Base-by-base conservation (phyloP, 768 basidiomycete species). In the Kwoniella dendrophila region DNA sequence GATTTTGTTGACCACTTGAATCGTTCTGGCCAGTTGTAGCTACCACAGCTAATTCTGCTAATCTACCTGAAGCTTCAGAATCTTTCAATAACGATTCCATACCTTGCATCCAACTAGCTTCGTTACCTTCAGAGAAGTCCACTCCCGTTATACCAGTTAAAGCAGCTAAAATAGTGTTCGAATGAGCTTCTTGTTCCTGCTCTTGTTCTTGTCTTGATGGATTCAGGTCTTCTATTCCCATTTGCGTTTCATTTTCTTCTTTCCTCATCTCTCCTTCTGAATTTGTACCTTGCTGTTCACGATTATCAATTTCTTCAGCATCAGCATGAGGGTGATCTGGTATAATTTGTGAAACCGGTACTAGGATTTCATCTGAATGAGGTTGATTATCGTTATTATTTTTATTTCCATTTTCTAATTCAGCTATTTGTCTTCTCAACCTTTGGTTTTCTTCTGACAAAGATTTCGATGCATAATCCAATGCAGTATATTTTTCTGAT, bases 1-100 rank as follows among this genome's bases (percentile, higher is more conserved):
- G 36, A 18, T 41, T 7, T 43, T 40, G 33, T 14, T 32, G 34
- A 8, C 36, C 34, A 2, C 4, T 16, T 18, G 30, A 32, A 22
- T 59, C 32, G 11, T 54, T 33, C 16, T 50, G 41, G 34, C 64
- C 72, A 29, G 24, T 41, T 20, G 73, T 49, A 44, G 73, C 73
- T 3, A 72, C 70, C 2, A 67, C 70, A 18, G 73, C 73, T 24
- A 74, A 45, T 30, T 74, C 73, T 2, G 66, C 73, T 22, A 74
- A 43, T n/a, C 73, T 51, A n/a, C 73, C 70, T 18, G 50, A 60
- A 2, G 60, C 27, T 20, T 71, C 72, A 16, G 67, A 58, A 27
- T 73, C 67, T 34, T 68, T 66, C 22, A 73, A 51, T 8, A 69
- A 44, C 14, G 51, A 64, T 36, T 68, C 70, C 18, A 70, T 64